A percentile compares a stretch with the other conserved stretches of the same genome.
Conservation (phyloP, 2,329 filamentous ascomycete species). For the Polychaeton citri region DNA sequence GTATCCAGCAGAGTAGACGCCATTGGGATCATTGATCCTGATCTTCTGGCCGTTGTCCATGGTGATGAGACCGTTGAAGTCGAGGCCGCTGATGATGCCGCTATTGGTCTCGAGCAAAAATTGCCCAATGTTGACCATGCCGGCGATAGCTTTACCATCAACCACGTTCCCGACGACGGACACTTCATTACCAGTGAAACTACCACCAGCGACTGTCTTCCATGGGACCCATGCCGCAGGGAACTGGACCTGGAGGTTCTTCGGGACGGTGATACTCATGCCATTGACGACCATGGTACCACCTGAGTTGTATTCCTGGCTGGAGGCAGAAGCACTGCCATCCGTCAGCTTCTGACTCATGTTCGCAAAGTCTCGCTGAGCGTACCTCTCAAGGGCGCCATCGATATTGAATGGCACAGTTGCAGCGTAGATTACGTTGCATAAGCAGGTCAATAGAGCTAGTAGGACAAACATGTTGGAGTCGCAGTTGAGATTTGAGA, state of each 20-base stretch:
- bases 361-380: not conserved
- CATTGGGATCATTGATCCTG: slow-evolving; percentile 12
- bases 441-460: too few relatives aligned
- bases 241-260: slow-evolving; percentile 38
- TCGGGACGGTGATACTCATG: slow-evolving; percentile 32
- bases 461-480: too few relatives aligned
- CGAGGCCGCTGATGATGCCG: slow-evolving; percentile 3
- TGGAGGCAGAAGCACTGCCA: slow-evolving; percentile 8
- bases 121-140: slow-evolving; percentile 25
- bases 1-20: slow-evolving; percentile 16
- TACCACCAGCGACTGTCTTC: slow-evolving; percentile 14
- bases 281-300: slow-evolving; percentile 34
- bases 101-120: slow-evolving; percentile 14
- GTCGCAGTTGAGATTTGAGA: too few relatives aligned
- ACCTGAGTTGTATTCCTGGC: slow-evolving; percentile 29
- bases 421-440: too few relatives aligned
- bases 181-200: slow-evolving; percentile 13
- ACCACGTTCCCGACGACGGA: slow-evolving; percentile 27
- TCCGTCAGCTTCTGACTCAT: not conserved
- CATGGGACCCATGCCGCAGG: slow-evolving; percentile 34
- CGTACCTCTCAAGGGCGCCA: slow-evolving; percentile 19
- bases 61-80: slow-evolving; percentile 4
- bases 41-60: slow-evolving; percentile 5
- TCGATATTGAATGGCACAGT: slow-evolving; percentile 11
- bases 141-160: slow-evolving; percentile 24